Conservation (phyloP, 192 early-diverging fungal genomes). For the Gorgonomyces haynaldii region DNA sequence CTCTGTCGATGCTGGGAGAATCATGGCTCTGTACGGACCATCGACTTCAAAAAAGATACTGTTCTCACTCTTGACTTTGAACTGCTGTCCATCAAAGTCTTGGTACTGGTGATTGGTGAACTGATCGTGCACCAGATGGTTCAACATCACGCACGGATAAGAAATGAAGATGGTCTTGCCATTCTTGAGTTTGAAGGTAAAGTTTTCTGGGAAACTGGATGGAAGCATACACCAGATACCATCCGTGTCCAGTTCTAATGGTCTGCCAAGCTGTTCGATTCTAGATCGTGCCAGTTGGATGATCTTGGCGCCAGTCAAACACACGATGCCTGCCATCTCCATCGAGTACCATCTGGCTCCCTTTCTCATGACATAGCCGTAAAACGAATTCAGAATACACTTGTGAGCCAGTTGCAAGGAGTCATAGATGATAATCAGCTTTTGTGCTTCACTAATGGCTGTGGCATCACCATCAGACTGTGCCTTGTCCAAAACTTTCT, state of each 20-base stretch:
- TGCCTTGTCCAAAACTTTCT: conserved; percentile 69
- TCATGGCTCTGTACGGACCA: conserved; percentile 97
- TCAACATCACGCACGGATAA: conserved; percentile 96
- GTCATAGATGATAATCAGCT: conserved; percentile 91
- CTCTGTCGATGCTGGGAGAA: conserved; percentile 86
- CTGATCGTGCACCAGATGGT: conserved; percentile 87
- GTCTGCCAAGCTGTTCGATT: conserved; percentile 85
- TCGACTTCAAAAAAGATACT: conserved; percentile 98
- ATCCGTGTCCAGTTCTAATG: conserved; percentile 95
- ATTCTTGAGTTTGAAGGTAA: conserved; percentile 66
- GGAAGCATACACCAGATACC: conserved; percentile 99
- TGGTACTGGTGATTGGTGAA: conserved; percentile 99
- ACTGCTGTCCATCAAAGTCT: conserved; percentile 46
- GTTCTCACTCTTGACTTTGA: conserved; percentile 73
- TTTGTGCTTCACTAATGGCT: conserved; percentile 69
- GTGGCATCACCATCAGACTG: conserved; percentile 47
- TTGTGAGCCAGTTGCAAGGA: conserved; percentile 98
- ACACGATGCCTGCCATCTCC: conserved; percentile 99
- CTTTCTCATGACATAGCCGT: conserved; percentile 99
- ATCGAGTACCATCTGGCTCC: conserved; percentile 97
- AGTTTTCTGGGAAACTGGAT: conserved; percentile 84
- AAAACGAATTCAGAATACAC: conserved; percentile 80
- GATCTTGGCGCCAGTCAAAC: conserved; percentile 88
- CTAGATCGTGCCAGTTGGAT: conserved; percentile 92
- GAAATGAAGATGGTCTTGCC: conserved; percentile 78